These are phyloP conservation scores for Diaporthe sp. DNA, from an alignment of 2,329 filamentous ascomycete genomes.

Conservation along the genomic window DNA sequence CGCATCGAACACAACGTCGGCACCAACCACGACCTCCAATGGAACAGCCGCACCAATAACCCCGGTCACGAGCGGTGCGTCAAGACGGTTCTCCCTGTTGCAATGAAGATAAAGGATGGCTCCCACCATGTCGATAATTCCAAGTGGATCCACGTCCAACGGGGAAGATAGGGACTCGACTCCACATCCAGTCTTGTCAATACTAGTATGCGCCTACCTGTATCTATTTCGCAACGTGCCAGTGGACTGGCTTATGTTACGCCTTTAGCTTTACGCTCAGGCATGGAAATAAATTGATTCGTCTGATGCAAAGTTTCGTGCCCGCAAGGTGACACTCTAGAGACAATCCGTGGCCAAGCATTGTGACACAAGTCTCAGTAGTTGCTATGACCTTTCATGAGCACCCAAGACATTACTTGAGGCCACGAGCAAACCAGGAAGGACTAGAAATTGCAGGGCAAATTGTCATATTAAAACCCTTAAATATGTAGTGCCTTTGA, in stretches of 20 bases:
- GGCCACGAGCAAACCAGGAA: neutral
- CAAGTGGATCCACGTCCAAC: neutral
- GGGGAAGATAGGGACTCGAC: neutral
- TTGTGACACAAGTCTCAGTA: constrained; percentile 2
- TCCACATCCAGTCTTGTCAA: neutral
- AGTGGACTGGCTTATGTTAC: neutral
- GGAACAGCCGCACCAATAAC: neutral
- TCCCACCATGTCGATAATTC: fast-evolving
- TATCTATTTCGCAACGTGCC: neutral
- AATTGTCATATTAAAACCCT: neutral
- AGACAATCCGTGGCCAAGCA: neutral
- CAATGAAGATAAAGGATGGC: no score
- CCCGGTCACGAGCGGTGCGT: constrained; percentile 2
- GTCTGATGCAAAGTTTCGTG: neutral
- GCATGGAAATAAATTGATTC: neutral
- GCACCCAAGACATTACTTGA: neutral
- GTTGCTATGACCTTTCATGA: neutral
- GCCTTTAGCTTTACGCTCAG: neutral
- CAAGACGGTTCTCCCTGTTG: neutral
- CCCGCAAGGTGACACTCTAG: no score
- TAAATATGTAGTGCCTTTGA: neutral
- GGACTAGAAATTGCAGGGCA: neutral
- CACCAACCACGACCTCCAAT: neutral
- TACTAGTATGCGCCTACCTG: neutral
- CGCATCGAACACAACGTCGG: neutral